These are phyloP conservation scores for Microstegium vimineum DNA, from an alignment of 176 grass and related monocot genomes.

Conservation along the genomic window DNA sequence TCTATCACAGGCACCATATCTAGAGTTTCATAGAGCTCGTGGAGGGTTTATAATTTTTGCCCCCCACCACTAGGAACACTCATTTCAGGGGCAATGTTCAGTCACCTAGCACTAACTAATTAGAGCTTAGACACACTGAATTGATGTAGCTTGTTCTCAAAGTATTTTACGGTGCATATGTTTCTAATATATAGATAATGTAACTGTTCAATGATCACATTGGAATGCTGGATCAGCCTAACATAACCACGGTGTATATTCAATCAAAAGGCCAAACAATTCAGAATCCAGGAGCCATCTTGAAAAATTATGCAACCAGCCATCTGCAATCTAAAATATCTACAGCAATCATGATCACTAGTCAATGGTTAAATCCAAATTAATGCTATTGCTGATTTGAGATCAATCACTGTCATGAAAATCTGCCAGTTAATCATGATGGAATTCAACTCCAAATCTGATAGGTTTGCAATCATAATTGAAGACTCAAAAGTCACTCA, in stretches of 20 bases:
- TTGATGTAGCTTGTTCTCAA: neutral
- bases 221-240: neutral
- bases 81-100: conserved; percentile 13
- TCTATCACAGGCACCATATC: neutral
- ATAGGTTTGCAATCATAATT: neutral
- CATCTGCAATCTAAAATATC: neutral
- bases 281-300: neutral
- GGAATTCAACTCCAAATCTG: neutral
- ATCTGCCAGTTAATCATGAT: neutral
- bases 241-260: neutral
- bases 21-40: neutral
- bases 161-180: neutral
- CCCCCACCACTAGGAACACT: neutral
- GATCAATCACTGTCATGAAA: neutral
- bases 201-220: neutral
- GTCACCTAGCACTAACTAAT: neutral
- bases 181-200: neutral
- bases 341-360: neutral
- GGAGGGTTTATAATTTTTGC: neutral
- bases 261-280: neutral
- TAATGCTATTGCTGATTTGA: neutral
- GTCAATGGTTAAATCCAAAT: neutral
- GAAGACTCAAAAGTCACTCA: neutral
- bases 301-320: neutral
- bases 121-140: neutral